Evolutionary conservation across 495 filamentous ascomycete genomes (phyloP).

Genomic region (Evansstolkia leycettana): DNA sequence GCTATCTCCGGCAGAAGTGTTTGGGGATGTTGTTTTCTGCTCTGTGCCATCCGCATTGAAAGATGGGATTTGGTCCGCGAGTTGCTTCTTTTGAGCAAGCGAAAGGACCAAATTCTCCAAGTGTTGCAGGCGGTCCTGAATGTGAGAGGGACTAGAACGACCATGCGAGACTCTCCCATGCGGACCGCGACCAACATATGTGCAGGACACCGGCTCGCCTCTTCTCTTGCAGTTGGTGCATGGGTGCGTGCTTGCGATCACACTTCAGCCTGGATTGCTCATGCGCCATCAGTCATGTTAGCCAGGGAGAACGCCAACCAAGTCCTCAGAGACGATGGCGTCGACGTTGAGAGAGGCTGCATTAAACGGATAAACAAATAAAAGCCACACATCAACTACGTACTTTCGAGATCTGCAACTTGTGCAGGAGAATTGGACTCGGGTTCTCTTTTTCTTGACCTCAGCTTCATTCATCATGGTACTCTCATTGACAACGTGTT

Average conservation of each 20-base stretch:
- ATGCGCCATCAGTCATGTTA: too few relatives aligned
- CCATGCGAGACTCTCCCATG: constrained; percentile 19
- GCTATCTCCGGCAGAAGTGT: background rate
- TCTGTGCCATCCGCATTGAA: constrained; percentile 12
- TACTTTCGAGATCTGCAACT: constrained; percentile 40
- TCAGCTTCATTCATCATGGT: background rate
- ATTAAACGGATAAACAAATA: too few relatives aligned
- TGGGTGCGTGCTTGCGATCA: constrained; percentile 35
- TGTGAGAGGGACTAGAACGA: constrained; percentile 21
- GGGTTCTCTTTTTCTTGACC: constrained; percentile 34
- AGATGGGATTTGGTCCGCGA: too few relatives aligned
- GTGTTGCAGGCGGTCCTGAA: constrained; percentile 39
- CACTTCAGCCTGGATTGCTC: constrained; percentile 45
- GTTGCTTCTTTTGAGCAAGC: constrained; percentile 28
- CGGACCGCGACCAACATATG: constrained; percentile 28
- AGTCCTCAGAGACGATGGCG: too few relatives aligned
- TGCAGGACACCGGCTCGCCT: constrained; percentile 28
- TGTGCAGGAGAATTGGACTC: constrained; percentile 42
- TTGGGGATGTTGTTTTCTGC: constrained; percentile 1
- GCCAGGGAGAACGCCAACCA: too few relatives aligned
- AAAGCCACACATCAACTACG: too few relatives aligned
- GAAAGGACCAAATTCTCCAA: constrained; percentile 39
- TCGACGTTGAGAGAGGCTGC: too few relatives aligned
- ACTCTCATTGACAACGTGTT: too few relatives aligned
- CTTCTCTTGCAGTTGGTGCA: constrained; percentile 39